Conservation (phyloP, 768 basidiomycete genomes). For the Cystobasidium tubakii region DNA sequence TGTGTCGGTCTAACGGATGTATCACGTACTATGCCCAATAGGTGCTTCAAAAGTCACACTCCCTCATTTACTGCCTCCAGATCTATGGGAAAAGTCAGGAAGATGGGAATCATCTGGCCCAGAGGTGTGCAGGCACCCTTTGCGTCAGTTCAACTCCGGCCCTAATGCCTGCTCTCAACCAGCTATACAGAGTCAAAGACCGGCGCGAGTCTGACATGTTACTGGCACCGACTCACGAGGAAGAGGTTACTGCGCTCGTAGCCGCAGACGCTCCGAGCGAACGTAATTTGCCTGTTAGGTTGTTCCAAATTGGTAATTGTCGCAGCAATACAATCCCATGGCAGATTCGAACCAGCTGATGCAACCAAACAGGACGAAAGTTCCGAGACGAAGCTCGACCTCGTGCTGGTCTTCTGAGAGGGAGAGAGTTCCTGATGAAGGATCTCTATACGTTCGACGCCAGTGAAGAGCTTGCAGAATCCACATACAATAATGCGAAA, state of each 20-base stretch:
- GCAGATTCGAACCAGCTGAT: neutral
- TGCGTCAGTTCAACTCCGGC: neutral
- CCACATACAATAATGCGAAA: constrained; percentile 26
- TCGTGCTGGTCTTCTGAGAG: constrained; percentile 35
- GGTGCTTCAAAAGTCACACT: constrained; percentile 37
- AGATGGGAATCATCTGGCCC: constrained; percentile 32
- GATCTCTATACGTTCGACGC: constrained; percentile 39
- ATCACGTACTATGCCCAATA: neutral
- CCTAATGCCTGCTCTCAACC: neutral
- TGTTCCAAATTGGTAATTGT: constrained; percentile 37
- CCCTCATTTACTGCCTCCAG: constrained; percentile 30
- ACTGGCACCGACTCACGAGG: constrained; percentile 38
- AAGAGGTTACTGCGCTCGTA: constrained; percentile 38
- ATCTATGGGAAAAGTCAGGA: constrained; percentile 35
- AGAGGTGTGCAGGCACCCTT: constrained; percentile 18
- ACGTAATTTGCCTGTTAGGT: constrained; percentile 25
- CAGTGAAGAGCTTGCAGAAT: neutral
- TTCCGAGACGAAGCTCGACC: constrained; percentile 38
- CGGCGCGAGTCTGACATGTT: constrained; percentile 32
- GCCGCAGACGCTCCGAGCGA: constrained; percentile 27
- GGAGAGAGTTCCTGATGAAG: constrained; percentile 40
- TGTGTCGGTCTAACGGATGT: too few relatives aligned
- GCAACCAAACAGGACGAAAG: constrained; percentile 25
- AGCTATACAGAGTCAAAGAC: constrained; percentile 36
- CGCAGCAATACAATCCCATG: neutral